Percentiles rank a stretch among this genome's conserved stretches.
These are phyloP conservation scores for Entomortierella parvispora DNA, from an alignment of 192 early-diverging fungal species.

Conservation along the genomic window DNA sequence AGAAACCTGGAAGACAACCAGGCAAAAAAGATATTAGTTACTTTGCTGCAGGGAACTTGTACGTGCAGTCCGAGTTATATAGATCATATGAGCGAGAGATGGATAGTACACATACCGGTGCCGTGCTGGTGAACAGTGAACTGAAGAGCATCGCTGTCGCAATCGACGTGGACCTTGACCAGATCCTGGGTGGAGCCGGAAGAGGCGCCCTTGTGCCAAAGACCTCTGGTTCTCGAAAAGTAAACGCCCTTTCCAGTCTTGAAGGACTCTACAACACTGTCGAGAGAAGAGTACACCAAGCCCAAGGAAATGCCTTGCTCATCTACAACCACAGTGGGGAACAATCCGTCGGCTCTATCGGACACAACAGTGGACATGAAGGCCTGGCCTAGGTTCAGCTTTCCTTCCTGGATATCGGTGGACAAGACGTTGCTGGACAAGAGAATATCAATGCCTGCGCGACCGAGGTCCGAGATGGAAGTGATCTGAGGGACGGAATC, in stretches of 20 bases:
- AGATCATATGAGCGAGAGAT: neutral
- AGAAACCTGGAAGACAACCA: constrained; percentile 74
- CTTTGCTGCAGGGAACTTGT: no score
- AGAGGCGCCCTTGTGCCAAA: constrained; percentile 97
- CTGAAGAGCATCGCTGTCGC: constrained; percentile 88
- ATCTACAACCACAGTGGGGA: constrained; percentile 94
- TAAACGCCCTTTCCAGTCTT: constrained; percentile 88
- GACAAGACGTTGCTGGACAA: constrained; percentile 45
- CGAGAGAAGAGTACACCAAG: constrained; percentile 88
- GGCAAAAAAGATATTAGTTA: neutral
- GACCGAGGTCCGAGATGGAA: constrained; percentile 44
- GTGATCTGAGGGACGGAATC: constrained; percentile 35
- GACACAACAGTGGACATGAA: constrained; percentile 66
- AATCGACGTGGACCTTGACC: constrained; percentile 83
- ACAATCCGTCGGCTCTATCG: constrained; percentile 93
- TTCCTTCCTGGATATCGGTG: constrained; percentile 40
- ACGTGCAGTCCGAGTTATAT: no score
- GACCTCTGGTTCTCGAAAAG: constrained; percentile 85
- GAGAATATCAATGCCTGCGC: constrained; percentile 42
- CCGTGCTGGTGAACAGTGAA: constrained; percentile 90
- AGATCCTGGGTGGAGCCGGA: constrained; percentile 95
- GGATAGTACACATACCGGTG: constrained; percentile 76
- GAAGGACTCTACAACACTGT: constrained; percentile 86
- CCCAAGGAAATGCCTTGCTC: constrained; percentile 90
- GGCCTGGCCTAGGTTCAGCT: constrained; percentile 66